A percentile compares a stretch with the other conserved stretches of the same genome.
Conservation (phyloP, 2,329 filamentous ascomycete species). For the Cladophialophora exuberans region DNA sequence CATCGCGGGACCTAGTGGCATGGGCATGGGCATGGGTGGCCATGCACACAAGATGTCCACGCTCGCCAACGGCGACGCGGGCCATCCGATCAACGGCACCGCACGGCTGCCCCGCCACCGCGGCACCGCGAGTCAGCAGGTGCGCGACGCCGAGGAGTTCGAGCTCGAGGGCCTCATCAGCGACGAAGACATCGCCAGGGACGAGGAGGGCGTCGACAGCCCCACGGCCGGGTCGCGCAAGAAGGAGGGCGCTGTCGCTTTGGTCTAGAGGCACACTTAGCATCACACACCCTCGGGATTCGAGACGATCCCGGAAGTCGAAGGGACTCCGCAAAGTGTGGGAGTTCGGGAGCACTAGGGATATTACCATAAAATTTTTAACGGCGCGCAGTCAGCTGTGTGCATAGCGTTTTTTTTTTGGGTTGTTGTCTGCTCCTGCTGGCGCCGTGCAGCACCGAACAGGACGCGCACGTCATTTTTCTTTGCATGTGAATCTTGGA, state of each 20-base stretch:
- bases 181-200: no score
- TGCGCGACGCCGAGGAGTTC: conserved; percentile 87
- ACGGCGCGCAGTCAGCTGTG: no score
- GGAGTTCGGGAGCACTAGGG: no score
- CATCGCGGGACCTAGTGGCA: conserved; percentile 18
- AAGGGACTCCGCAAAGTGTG: no score
- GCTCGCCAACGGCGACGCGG: conserved; percentile 18
- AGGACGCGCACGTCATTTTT: no score
- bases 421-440: no score
- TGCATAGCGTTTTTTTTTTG: no score
- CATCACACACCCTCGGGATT: no score
- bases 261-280: conserved; percentile 9
- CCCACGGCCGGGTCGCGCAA: conserved; percentile 16
- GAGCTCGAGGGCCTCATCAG: conserved; percentile 89
- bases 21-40: background rate
- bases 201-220: conserved; percentile 16
- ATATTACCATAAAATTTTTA: no score
- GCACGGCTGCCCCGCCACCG: conserved; percentile 27
- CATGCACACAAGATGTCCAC: conserved; percentile 19
- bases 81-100: conserved; percentile 18
- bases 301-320: no score
- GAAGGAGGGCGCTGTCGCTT: conserved; percentile 18
- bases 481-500: no score
- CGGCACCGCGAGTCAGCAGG: conserved; percentile 47
- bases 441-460: no score